These are phyloP conservation scores for Penicillium nordicum DNA, from an alignment of 2,329 filamentous ascomycete species.

Conservation along the genomic window DNA sequence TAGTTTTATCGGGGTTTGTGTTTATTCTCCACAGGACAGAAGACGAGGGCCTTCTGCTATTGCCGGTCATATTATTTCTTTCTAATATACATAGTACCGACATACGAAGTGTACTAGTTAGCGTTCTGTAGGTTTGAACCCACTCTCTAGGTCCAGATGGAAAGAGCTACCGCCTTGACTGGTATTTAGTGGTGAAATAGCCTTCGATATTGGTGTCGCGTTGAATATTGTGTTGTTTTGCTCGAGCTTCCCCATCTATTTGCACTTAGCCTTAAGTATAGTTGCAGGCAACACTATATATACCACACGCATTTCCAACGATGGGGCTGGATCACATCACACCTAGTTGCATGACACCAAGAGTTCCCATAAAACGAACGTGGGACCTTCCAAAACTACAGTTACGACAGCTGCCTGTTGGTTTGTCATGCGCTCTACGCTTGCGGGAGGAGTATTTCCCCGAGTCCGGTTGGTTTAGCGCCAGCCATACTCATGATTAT, in stretches of 20 bases:
- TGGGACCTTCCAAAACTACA: slow-evolving; percentile 40
- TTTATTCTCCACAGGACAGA: background rate
- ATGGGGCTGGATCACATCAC: slow-evolving; percentile 51
- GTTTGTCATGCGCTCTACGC: background rate
- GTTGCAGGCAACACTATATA: background rate
- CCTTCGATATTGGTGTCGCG: too few species aligned
- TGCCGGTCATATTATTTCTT: background rate
- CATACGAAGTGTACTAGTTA: background rate
- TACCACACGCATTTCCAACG: slow-evolving; percentile 39
- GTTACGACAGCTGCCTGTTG: slow-evolving; percentile 52
- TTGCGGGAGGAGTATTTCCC: background rate
- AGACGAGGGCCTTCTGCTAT: background rate
- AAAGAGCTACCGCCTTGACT: too few species aligned
- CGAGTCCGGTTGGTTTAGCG: slow-evolving; percentile 14
- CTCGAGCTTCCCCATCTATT: too few species aligned
- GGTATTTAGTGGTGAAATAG: too few species aligned
- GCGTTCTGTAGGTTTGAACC: slow-evolving; percentile 6
- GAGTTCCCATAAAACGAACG: background rate
- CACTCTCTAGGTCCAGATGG: background rate
- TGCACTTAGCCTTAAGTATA: background rate
- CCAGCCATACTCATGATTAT: background rate
- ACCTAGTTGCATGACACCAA: slow-evolving; percentile 29
- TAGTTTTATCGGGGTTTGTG: background rate
- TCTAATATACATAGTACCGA: background rate
- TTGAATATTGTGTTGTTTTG: too few species aligned